Conservation (phyloP, 306 rosid genomes). For the Echinosophora koreensis region DNA sequence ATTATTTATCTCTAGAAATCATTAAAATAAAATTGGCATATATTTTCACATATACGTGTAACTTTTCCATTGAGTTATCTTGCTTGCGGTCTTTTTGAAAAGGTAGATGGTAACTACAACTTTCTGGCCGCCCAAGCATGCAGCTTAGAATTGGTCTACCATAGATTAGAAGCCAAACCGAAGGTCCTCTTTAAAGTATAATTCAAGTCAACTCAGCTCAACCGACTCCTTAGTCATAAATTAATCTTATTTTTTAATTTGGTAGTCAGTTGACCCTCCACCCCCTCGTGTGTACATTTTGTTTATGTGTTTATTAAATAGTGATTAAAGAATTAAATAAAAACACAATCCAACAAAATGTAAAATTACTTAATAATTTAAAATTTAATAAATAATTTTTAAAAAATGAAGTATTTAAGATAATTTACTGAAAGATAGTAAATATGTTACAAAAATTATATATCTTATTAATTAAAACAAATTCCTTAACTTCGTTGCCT, state of each 20-base stretch:
- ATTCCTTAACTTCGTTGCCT: not conserved
- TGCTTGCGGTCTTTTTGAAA: constrained; percentile 3
- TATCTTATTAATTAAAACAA: not conserved
- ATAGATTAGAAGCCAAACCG: not conserved
- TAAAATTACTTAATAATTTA: too few species aligned
- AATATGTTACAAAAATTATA: not conserved
- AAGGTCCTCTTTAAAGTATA: constrained; percentile 26
- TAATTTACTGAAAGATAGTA: too few species aligned
- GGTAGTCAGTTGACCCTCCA: not conserved
- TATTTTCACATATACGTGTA: not conserved
- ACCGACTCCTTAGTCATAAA: not conserved
- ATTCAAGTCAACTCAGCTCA: constrained; percentile 36
- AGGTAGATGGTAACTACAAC: not conserved
- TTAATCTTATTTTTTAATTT: not conserved
- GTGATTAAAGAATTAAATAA: too few species aligned
- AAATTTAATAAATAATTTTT: too few species aligned
- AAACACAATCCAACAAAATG: too few species aligned
- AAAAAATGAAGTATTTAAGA: too few species aligned
- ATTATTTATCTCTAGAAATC: not conserved
- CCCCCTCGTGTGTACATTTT: constrained; percentile 14
- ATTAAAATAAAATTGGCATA: not conserved
- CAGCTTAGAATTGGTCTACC: not conserved
- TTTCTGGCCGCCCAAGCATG: constrained; percentile 36
- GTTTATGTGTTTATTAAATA: not conserved
- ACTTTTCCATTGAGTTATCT: not conserved